Percentiles rank a stretch among this genome's conserved stretches.
Conservation (phyloP, 768 basidiomycete genomes). For the Steccherinum ochraceum region DNA sequence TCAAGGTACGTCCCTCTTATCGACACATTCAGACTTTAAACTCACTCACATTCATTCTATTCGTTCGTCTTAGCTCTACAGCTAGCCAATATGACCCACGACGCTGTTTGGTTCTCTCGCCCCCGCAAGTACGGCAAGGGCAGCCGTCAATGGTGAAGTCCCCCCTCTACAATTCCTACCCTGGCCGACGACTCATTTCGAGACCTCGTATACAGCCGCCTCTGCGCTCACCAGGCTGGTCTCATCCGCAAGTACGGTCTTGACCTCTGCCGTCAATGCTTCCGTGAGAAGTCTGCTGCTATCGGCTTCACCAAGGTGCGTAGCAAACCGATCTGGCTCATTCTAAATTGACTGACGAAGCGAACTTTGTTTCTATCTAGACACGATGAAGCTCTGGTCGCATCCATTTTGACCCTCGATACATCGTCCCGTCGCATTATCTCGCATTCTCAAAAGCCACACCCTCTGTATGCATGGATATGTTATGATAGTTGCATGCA, state of each 20-base stretch:
- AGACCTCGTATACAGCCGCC: constrained; percentile 54
- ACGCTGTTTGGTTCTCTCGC: constrained; percentile 96
- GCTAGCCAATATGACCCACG: constrained; percentile 81
- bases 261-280: constrained; percentile 97
- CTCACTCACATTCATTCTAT: neutral
- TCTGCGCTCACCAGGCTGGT: constrained; percentile 96
- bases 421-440: constrained; percentile 5
- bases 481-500: neutral
- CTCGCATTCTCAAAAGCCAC: constrained; percentile 2
- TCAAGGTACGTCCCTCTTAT: constrained; percentile 11
- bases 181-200: neutral
- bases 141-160: constrained; percentile 88
- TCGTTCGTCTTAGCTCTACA: neutral
- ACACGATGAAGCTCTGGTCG: constrained; percentile 15
- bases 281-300: constrained; percentile 90
- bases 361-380: constrained; percentile 4
- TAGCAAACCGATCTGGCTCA: constrained; percentile 2
- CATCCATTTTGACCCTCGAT: constrained; percentile 1
- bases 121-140: constrained; percentile 95
- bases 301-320: constrained; percentile 94
- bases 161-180: no score
- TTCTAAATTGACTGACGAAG: neutral
- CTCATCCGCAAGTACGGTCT: constrained; percentile 96
- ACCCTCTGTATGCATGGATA: neutral
- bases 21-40: no score